Base-by-base conservation (phyloP, 75 land plant species). In the Ceratopteris richardii region DNA sequence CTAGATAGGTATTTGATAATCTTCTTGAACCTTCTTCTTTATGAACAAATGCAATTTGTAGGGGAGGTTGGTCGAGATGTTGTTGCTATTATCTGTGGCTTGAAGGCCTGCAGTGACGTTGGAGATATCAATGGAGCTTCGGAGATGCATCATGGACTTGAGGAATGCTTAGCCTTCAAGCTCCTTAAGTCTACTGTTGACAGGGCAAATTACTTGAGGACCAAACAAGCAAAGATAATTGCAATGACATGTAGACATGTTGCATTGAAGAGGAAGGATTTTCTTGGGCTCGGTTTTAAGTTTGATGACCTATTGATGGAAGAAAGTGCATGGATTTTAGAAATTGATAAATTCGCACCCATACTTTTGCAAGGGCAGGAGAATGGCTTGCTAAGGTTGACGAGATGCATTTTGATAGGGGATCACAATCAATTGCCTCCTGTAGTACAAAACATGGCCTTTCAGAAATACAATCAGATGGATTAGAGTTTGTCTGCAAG, bases 191-290 rank as follows among this genome's bases (percentile, higher is more conserved):
- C 91, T 61, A 90, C 91, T 40, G 92, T 82, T 61, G 99, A 94
- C 66, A 68, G 99, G 46, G 92, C 99, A 57, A 94, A 94, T 66
- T 94, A 94, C 58, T 62, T 94, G 43, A 94, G 90, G 99, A 87
- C 96, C 1, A 94, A 90, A 63, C 99, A 94, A 63, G 99, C 99
- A 23, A 94, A 94, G 63, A 90, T 94, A 52, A 97, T 94, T 5
- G 99, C 99, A 5, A 94, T 94, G 99, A 94, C 99, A 21, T 94
- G 99, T 66, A 94, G 97, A 39, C 99, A 94, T 78, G 99, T 97
- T 29, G 99, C 99, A 33, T 61, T 94, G 33, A 94, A 94, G 63
- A 79, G 99, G 58, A 85, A 82, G 19, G 99, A 94, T 65, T 94
- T 90, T 67, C 84, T 94, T 51, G 75, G 83, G 18, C 37, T 90